Evolutionary conservation across 257 asterid genomes (phyloP), one percentile per base, ranked within the genome.

Genomic region (Penstemon davidsonii): DNA sequence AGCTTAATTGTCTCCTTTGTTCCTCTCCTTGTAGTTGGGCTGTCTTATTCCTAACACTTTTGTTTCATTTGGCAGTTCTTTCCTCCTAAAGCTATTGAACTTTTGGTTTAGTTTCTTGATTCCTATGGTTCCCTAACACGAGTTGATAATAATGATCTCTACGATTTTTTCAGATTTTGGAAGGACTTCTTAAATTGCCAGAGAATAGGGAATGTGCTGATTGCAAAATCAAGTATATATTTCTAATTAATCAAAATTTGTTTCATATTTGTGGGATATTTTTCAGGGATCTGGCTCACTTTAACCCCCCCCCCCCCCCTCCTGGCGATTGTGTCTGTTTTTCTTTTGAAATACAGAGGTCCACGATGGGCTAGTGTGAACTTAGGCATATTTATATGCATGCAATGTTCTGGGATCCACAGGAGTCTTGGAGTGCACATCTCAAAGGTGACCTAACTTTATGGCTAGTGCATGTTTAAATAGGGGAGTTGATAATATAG

Each of bases 281-380:
- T 15, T 60, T 33, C 56, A 46, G 12, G 70, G 61, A 56, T 70
- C 38, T 54, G 6, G 11, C 53, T 76, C 42, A 61, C 45, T 18
- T 37, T 10, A 41, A 19, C 57, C 44, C 8, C 5, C 41, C 10
- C 40, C 18, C 43, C 7, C 59, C 18, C 42, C 25, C 55, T 36
- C 55, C 42, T n/a, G 53, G 15, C 41, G 46, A 63, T 40, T 70
- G 36, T 61, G 33, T 37, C 37, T 38, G 55, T 37, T 47, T 65
- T 67, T n/a, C 18, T 68, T 37, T 68, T 75, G 62, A 40, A 66
- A 70, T 68, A 71, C 84, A 94, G 99, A 78, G 99, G 98, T 80
- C 99, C 99, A 64, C 90, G 99, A 68, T 94, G 99, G 99, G 99
- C 99, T 73, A 94, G 99, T 50, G 99, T 94, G 85, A 94, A 94